Percentiles rank a stretch among this genome's conserved stretches.
Evolutionary conservation across 169 alveolate genomes (phyloP).

Genomic region (Plasmodium gonderi): DNA sequence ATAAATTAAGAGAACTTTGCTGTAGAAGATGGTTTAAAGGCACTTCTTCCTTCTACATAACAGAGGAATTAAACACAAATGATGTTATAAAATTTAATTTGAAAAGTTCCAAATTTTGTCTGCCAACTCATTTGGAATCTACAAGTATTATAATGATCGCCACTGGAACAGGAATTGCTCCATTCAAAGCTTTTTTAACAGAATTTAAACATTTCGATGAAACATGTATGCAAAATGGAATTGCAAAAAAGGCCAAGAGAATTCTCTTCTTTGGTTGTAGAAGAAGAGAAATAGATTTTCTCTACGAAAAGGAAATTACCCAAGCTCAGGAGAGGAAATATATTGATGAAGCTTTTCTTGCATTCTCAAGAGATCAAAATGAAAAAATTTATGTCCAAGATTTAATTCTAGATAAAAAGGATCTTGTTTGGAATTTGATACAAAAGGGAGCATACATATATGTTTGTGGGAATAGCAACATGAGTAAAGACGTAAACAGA

Average conservation of each 20-base stretch:
- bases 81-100: conserved; percentile 41
- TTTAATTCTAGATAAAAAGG: conserved; percentile 55
- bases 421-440: conserved; percentile 61
- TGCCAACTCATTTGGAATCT: conserved; percentile 40
- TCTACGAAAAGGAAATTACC: conserved; percentile 57
- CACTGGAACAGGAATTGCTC: conserved; percentile 86
- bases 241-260: conserved; percentile 24
- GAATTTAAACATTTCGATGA: conserved; percentile 64
- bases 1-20: conserved; percentile 51
- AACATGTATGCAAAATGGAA: conserved; percentile 10
- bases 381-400: conserved; percentile 70
- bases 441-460: conserved; percentile 71
- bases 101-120: conserved; percentile 45
- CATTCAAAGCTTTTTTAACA: conserved; percentile 77
- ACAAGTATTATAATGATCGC: conserved; percentile 79
- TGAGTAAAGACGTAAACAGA: conserved; percentile 58
- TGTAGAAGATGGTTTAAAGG: conserved; percentile 65
- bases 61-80: conserved; percentile 56
- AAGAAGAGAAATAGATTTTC: conserved; percentile 54
- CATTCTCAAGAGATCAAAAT: conserved; percentile 67
- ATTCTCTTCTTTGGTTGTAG: conserved; percentile 66
- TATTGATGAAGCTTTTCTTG: conserved; percentile 53
- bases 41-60: conserved; percentile 49
- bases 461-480: conserved; percentile 65
- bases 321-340: conserved; percentile 27